A percentile compares a stretch with the other conserved stretches of the same genome.
Evolutionary conservation across 2,329 filamentous ascomycete species (phyloP).

Genomic region (Beauveria varroae): DNA sequence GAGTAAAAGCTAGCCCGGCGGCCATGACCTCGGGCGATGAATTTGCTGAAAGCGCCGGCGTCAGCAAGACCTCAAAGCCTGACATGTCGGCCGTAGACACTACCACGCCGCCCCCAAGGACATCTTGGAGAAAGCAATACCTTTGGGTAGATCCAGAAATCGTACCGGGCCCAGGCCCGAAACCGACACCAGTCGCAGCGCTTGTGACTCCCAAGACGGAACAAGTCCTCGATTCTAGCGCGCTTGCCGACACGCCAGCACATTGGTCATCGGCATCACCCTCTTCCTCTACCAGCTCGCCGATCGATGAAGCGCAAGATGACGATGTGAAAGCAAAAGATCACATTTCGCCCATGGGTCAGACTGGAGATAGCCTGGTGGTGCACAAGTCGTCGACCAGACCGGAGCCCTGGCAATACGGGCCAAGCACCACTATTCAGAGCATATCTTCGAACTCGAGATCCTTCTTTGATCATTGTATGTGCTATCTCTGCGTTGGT

Average conservation of each 20-base stretch:
- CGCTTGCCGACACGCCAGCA: background rate
- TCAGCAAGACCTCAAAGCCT: background rate
- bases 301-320: background rate
- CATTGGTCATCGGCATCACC: background rate
- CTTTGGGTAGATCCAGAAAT: background rate
- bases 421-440: constrained; percentile 14
- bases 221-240: background rate
- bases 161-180: background rate
- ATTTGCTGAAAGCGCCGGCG: background rate
- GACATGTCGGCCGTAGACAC: background rate
- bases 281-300: background rate
- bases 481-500: background rate
- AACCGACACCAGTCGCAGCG: background rate
- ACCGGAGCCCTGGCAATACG: background rate
- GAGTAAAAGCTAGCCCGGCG: constrained; percentile 11
- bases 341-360: background rate
- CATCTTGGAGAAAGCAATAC: background rate
- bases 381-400: background rate
- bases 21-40: background rate
- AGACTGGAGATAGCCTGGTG: background rate
- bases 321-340: background rate
- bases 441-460: constrained; percentile 22
- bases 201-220: background rate
- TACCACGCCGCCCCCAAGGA: background rate
- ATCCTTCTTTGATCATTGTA: constrained; percentile 30